These are phyloP conservation scores for Nicotiana tabacum DNA, from an alignment of 257 asterid species.

Conservation along the genomic window DNA sequence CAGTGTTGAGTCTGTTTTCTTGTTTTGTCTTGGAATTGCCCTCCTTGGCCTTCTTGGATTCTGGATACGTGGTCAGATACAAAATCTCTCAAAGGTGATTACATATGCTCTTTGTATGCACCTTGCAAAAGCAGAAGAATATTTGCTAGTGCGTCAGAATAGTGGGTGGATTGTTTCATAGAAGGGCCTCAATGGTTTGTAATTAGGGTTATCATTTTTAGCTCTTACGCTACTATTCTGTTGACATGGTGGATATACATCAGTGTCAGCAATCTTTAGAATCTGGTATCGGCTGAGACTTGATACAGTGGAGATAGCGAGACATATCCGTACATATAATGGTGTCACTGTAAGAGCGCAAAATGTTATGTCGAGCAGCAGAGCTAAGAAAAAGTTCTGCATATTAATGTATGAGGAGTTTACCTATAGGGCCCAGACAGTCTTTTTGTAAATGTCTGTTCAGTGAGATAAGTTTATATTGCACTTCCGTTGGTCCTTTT, in stretches of 20 bases:
- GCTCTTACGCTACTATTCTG: neutral
- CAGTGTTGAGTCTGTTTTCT: constrained; percentile 93
- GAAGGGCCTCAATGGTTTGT: neutral
- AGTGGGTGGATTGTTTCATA: neutral
- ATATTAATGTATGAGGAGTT: neutral
- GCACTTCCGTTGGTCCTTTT: neutral
- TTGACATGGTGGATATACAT: neutral
- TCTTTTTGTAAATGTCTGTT: neutral
- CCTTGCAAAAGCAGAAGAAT: neutral
- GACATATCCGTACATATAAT: neutral
- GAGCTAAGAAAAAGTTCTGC: neutral
- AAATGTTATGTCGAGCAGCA: neutral
- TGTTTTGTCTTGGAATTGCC: constrained; percentile 75
- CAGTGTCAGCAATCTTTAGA: neutral
- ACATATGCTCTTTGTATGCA: neutral
- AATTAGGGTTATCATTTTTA: neutral
- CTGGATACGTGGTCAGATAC: constrained; percentile 67
- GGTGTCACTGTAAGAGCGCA: neutral
- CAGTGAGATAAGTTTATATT: neutral
- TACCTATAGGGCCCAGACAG: neutral
- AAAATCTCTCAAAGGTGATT: constrained; percentile 71
- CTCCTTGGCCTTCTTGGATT: constrained; percentile 59
- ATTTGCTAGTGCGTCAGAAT: neutral
- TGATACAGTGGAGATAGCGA: neutral
- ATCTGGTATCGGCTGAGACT: neutral